A percentile compares a stretch with the other conserved stretches of the same genome.
Evolutionary conservation across 495 filamentous ascomycete species (phyloP).

Genomic region (Bathelium albidoporum): DNA sequence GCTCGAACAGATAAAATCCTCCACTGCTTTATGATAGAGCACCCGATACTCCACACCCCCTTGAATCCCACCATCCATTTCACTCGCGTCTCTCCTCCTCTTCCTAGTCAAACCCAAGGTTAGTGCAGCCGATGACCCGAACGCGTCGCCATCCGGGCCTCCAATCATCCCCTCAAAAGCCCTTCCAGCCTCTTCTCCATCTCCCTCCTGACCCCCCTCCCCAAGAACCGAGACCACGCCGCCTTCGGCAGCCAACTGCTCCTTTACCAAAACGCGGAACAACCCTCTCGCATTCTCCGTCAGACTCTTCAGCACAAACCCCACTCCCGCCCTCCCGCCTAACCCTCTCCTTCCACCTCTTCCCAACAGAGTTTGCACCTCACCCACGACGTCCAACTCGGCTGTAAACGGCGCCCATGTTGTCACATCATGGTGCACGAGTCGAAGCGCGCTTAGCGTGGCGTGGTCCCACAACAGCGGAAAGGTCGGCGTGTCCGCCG

Average conservation of each 20-base stretch:
- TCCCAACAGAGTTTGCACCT: constrained; percentile 75
- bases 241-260: constrained; percentile 65
- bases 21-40: constrained; percentile 87
- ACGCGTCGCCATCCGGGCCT: constrained; percentile 22
- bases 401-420: constrained; percentile 63
- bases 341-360: constrained; percentile 62
- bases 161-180: constrained; percentile 25
- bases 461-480: constrained; percentile 76
- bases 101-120: constrained; percentile 5
- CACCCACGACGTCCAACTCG: constrained; percentile 76
- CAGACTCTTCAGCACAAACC: constrained; percentile 77
- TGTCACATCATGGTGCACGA: constrained; percentile 87
- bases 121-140: constrained; percentile 13
- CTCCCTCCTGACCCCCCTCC: constrained; percentile 11
- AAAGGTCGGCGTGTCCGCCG: constrained; percentile 78
- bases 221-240: too few species aligned
- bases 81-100: constrained; percentile 4
- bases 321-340: constrained; percentile 84
- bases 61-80: neutral
- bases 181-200: neutral
- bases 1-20: constrained; percentile 92
- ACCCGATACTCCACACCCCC: constrained; percentile 75
- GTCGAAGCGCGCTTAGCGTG: constrained; percentile 62
- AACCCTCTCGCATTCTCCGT: constrained; percentile 84
- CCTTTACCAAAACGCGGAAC: constrained; percentile 72